Evolutionary conservation across 805 yeast genomes (phyloP), one percentile per base, ranked within the genome.

Genomic region (Candida coquimbonensis): DNA sequence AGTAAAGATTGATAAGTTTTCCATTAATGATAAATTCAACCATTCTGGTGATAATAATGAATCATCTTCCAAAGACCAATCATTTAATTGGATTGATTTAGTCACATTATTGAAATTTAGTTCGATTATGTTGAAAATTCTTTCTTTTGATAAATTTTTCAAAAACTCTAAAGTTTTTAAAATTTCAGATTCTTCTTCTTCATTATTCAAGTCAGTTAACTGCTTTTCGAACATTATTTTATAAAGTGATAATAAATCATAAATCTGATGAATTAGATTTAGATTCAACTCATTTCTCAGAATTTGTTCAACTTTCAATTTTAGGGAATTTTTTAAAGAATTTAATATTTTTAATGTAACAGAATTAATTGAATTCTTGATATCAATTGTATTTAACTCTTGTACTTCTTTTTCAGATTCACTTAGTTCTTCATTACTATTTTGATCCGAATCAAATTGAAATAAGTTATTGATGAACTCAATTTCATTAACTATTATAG

Each of bases 31-130:
- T n/a, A 78, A 82, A 41, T 75, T 68, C 21, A 86, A 65, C 89
- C 95, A 90, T 49, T 86, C 95, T 0, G 97, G 96, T 5, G 95
- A 81, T 49, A 82, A 77, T 21, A 86, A 66, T 49, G 87, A 87
- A 27, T 73, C 73, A 43, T 68, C 59, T 39, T 60, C 59, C 16
- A 73, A 49, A 14, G 56, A 65, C 58, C 64, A 51, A 16, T 67
- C 65, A 21, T 52, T 48, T 7, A 53, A 54, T 35, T 64, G 63
- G 24, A 52, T 49, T 37, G 45, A 49, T 27, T 42, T 46, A 13
- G 48, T 48, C 16, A 60, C 50, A n/a, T 41, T 27, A 9, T 53
- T 37, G 33, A 72, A 55, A 41, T 66, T 68, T n/a, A 64, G 61
- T 11, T 70, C 67, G 29, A 76, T 55, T 7, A 67, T 49, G 52